Evolutionary conservation across 805 yeast genomes (phyloP), one percentile per base, ranked within the genome.

Genomic region (Ogataea parapolymorpha): DNA sequence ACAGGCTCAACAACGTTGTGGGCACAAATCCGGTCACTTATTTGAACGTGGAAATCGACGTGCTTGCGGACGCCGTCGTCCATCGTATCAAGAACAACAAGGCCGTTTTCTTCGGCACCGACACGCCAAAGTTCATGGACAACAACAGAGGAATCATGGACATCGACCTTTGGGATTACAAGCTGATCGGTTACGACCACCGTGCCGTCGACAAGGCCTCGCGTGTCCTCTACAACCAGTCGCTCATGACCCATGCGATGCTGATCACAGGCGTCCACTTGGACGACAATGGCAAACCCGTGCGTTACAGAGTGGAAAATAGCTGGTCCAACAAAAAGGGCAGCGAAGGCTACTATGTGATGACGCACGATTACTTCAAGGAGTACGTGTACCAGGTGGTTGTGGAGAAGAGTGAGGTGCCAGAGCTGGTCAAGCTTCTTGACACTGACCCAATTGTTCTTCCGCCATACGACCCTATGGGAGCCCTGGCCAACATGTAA

Each of bases 201-300:
- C 67, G 74, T 38, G 70, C 75, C 53, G 46, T 54, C 52, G 46
- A 60, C 37, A 87, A 88, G 67, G 79, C 79, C 15, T 82, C 87
- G 36, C 70, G 95, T 48, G 79, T 88, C 46, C 65, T 71, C 45
- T 80, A 83, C 49, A 79, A 79, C 42, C 80, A 86, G 49, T 81
- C 89, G 17, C 67, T 79, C 49, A 85, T 87, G 95, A 87, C 95
- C 12, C 96, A 87, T 56, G 96, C 96, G 26, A 87, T 87, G 96
- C 73, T 80, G 16, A 77, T 87, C 55, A 81, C 89, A 10, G 95
- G 80, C 24, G 91, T 85, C 33, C 89, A 86, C 61, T 66, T 87
- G 26, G 88, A 82, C 48, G 77, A 71, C 10, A 55, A 65, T 16
- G 82, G 81, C 6, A 68, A 71, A 45, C 86, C 88, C 18, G 65